Evolutionary conservation across 345 rosid species (phyloP), one percentile per base, ranked within the genome.

Genomic region (Camelina sativa): DNA sequence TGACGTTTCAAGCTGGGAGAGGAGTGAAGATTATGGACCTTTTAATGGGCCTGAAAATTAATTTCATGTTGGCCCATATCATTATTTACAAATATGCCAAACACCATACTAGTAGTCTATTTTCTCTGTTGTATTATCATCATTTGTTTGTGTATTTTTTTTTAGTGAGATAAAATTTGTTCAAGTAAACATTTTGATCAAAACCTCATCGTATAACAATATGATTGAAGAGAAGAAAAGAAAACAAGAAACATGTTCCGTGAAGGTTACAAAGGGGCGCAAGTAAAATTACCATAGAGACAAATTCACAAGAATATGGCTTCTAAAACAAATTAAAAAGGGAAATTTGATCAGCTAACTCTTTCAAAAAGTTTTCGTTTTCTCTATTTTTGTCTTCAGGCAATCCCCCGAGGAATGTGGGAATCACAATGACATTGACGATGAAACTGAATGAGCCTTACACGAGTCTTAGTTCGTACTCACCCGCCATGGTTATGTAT

Each of bases 401-500:
- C 11, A 17, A 32, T 35, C 44, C 44, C 53, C 23, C 8, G 35
- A 70, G 54, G 54, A 25, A 68, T 28, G 48, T 37, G 54, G 80
- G 44, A 25, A 67, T 30, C 57, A 58, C 17, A 56, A 12, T 57
- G 56, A 22, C 19, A 66, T 37, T 22, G 38, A 60, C n/a, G 23
- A 62, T 23, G 54, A 55, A 76, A 44, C 2, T 22, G 37, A 44
- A 72, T 40, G 76, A 50, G 57, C 71, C 63, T 77, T 67, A 88
- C 71, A 86, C 74, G 67, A 93, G 93, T 79, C 98, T 81, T 62
- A 91, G 85, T 74, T 94, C 96, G 40, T 94, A 94, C 75, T 94
- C 98, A 54, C 97, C 98, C 51, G 95, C 98, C 97, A 87, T 94
- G 46, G 98, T 91, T 73, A 94, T 94, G 84, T 89, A 94, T 73